A percentile compares a stretch with the other conserved stretches of the same genome.
Evolutionary conservation across 805 yeast genomes (phyloP).

Genomic region (Ogataea ramenticola): DNA sequence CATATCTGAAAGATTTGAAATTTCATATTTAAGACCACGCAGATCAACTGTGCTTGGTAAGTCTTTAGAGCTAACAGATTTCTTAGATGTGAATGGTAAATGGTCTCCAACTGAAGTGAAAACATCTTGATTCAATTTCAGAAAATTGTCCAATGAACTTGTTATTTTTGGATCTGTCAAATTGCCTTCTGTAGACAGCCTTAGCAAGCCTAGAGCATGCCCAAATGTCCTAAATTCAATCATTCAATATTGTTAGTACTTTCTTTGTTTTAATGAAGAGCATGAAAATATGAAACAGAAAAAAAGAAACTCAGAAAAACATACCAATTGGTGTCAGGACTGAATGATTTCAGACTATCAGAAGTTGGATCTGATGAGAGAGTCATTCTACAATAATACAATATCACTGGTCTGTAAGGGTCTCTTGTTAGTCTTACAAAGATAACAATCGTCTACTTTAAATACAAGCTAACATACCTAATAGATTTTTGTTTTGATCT

Average conservation of each 20-base stretch:
- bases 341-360: not conserved
- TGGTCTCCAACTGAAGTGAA: slow-evolving; percentile 1
- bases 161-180: not conserved
- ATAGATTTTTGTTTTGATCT: not conserved
- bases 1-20: slow-evolving; percentile 33
- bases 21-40: slow-evolving; percentile 13
- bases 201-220: slow-evolving; percentile 12
- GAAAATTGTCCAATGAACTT: slow-evolving; percentile 2
- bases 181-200: not conserved
- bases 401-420: too few species aligned
- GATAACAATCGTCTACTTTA: too few species aligned
- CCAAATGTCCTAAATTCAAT: slow-evolving; percentile 16
- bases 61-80: not conserved
- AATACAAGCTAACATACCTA: too few species aligned
- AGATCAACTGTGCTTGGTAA: not conserved
- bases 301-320: not conserved
- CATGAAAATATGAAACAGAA: too few species aligned
- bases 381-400: not conserved
- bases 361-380: not conserved
- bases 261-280: too few species aligned
- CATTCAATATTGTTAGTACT: not conserved
- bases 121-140: not conserved
- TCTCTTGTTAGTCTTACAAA: too few species aligned
- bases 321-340: not conserved
- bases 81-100: slow-evolving; percentile 1